Evolutionary conservation across 2,329 filamentous ascomycete species (phyloP).

Genomic region (Hypoxylon sp.): DNA sequence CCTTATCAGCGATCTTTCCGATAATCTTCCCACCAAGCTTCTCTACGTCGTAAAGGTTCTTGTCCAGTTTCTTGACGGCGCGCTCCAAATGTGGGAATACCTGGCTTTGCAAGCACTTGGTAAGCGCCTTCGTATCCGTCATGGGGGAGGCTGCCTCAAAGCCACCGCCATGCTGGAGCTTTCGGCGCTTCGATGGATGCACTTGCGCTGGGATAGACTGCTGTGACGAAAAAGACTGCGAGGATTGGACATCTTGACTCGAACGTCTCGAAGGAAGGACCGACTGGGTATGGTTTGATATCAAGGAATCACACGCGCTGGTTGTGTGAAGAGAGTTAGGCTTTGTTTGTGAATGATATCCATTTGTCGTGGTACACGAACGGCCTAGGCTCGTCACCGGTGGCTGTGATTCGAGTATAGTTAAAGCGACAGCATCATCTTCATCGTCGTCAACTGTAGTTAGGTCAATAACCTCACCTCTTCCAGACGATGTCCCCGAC

Average conservation of each 20-base stretch:
- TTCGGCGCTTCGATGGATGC: conserved; percentile 39
- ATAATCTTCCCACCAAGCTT: conserved; percentile 47
- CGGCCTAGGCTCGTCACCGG: neutral
- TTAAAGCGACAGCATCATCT: neutral
- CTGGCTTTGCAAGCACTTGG: conserved; percentile 47
- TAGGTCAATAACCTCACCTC: conserved; percentile 41
- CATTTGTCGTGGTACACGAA: neutral
- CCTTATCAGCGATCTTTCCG: conserved; percentile 43
- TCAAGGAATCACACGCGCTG: neutral
- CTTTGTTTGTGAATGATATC: conserved; percentile 1
- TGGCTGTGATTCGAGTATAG: neutral
- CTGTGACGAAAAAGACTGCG: neutral
- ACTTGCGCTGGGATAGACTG: conserved; percentile 4
- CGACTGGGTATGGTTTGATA: conserved; percentile 9
- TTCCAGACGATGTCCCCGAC: conserved; percentile 5
- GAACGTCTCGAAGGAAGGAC: conserved; percentile 1
- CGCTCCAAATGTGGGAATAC: conserved; percentile 52
- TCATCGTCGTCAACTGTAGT: conserved; percentile 40
- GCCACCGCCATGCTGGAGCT: conserved; percentile 22
- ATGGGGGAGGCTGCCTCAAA: conserved; percentile 16
- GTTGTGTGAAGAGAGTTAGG: conserved; percentile 1
- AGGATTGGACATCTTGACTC: conserved; percentile 1
- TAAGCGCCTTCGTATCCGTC: conserved; percentile 36
- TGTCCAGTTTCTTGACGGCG: conserved; percentile 36
- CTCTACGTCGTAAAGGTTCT: conserved; percentile 45